Percentiles rank a stretch among this genome's conserved stretches.
Evolutionary conservation across 2,329 filamentous ascomycete genomes (phyloP).

Genomic region (Ophiobolus disseminans): DNA sequence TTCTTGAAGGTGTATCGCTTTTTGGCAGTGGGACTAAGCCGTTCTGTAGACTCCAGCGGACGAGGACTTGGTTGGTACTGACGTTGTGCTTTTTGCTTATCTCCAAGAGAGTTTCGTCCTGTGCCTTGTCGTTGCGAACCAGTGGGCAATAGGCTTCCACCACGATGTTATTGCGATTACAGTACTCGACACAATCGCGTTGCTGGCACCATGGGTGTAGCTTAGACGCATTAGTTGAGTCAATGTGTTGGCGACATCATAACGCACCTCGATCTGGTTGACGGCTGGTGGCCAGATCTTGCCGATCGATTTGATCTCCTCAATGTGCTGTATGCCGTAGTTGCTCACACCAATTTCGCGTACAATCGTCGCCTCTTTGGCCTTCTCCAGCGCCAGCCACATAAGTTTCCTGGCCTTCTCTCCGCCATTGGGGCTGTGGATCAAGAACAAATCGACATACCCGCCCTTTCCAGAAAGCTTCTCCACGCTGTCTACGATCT

Average conservation of each 20-base stretch:
- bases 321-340: slow-evolving; percentile 70
- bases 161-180: slow-evolving; percentile 64
- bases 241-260: slow-evolving; percentile 24
- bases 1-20: slow-evolving; percentile 46
- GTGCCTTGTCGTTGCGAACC: slow-evolving; percentile 74
- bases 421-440: slow-evolving; percentile 69
- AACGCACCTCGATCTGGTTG: slow-evolving; percentile 74
- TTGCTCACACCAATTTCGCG: slow-evolving; percentile 77
- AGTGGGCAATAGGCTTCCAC: slow-evolving; percentile 71
- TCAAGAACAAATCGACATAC: slow-evolving; percentile 75
- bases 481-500: slow-evolving; percentile 66
- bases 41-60: slow-evolving; percentile 85
- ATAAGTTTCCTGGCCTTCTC: slow-evolving; percentile 64
- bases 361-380: slow-evolving; percentile 65
- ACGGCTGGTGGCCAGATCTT: slow-evolving; percentile 72
- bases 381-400: slow-evolving; percentile 70
- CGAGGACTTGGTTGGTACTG: slow-evolving; percentile 76
- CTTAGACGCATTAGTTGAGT: slow-evolving; percentile 48
- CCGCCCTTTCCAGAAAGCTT: slow-evolving; percentile 63
- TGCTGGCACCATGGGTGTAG: slow-evolving; percentile 77
- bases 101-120: slow-evolving; percentile 69
- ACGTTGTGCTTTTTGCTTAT: slow-evolving; percentile 76
- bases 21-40: slow-evolving; percentile 53
- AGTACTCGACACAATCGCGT: slow-evolving; percentile 64
- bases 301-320: slow-evolving; percentile 72